phyloP scores from a whole-genome alignment of 352 stramenopile genomes.

The Phytopythium helicoides region DNA sequence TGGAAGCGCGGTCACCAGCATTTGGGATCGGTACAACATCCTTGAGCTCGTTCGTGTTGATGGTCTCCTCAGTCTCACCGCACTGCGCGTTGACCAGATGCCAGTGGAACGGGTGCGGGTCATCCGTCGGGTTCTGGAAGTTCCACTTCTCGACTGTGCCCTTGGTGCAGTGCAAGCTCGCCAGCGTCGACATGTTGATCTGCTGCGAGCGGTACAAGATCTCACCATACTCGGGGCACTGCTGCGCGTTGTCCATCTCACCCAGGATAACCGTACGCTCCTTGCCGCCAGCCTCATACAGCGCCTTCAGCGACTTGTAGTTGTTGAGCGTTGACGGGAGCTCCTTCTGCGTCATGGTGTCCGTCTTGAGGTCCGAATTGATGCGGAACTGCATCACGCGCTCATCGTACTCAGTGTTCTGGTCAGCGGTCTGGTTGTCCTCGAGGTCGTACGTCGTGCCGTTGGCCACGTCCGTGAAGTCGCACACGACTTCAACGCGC shows the following conservation, averaged over 20 bases:
- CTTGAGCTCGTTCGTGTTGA: conserved; percentile 66
- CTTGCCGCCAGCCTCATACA: conserved; percentile 53
- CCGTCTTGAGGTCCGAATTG: conserved; percentile 28
- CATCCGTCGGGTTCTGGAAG: conserved; percentile 77
- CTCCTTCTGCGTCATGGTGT: conserved; percentile 23
- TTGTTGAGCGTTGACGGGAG: conserved; percentile 31
- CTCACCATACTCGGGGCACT: conserved; percentile 39
- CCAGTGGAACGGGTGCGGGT: conserved; percentile 78
- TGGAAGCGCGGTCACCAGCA: conserved; percentile 28
- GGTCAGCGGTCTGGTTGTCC: conserved; percentile 39
- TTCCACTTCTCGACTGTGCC: conserved; percentile 78
- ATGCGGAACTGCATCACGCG: conserved; percentile 49
- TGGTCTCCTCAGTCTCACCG: conserved; percentile 53
- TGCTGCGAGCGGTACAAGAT: conserved; percentile 51
- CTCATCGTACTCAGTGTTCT: conserved; percentile 40
- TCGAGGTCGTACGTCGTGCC: conserved; percentile 47
- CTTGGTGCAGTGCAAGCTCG: conserved; percentile 51
- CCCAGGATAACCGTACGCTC: conserved; percentile 51
- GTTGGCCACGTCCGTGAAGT: conserved; percentile 38
- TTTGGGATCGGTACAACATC: conserved; percentile 79
- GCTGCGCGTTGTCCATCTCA: conserved; percentile 44
- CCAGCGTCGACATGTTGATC: conserved; percentile 50
- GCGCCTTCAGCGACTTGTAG: conserved; percentile 53
- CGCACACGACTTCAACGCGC: conserved; percentile 59
- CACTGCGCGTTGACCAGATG: conserved; percentile 75